Conservation (phyloP, 2,329 filamentous ascomycete genomes). For the Beauveria bassiana region DNA sequence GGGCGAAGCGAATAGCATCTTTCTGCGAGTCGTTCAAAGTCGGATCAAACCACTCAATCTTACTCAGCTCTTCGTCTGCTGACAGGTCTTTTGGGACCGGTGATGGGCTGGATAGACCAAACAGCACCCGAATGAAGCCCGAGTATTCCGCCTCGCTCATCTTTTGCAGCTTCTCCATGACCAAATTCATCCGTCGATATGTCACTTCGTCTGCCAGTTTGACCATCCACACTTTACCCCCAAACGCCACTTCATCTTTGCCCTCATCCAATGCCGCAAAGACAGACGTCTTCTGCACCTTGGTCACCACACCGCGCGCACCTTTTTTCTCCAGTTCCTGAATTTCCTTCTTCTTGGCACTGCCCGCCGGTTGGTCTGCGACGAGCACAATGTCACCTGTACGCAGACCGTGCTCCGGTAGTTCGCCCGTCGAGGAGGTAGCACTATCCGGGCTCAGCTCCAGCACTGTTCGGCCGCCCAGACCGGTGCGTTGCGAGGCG, state of each 20-base stretch:
- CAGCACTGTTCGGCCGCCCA: slow-evolving; percentile 84
- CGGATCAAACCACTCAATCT: slow-evolving; percentile 53
- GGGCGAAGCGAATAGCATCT: slow-evolving; percentile 69
- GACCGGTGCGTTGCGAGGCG: slow-evolving; percentile 71
- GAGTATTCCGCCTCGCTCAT: slow-evolving; percentile 53
- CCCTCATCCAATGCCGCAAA: slow-evolving; percentile 65
- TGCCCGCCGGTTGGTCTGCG: slow-evolving; percentile 65
- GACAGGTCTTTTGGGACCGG: slow-evolving; percentile 35
- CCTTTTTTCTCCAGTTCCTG: slow-evolving; percentile 62
- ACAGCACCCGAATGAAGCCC: slow-evolving; percentile 52
- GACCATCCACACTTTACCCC: slow-evolving; percentile 52
- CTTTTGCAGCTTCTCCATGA: slow-evolving; percentile 51
- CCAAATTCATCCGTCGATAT: slow-evolving; percentile 56
- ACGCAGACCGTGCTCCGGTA: slow-evolving; percentile 69
- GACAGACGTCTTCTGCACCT: slow-evolving; percentile 49
- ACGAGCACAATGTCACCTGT: slow-evolving; percentile 72
- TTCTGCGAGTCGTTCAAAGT: slow-evolving; percentile 60
- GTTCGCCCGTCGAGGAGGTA: slow-evolving; percentile 42
- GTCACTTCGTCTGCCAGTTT: slow-evolving; percentile 64
- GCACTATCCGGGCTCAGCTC: slow-evolving; percentile 73
- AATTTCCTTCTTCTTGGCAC: slow-evolving; percentile 65
- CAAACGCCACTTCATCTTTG: slow-evolving; percentile 36
- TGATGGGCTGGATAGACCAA: slow-evolving; percentile 49
- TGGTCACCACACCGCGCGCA: slow-evolving; percentile 62
- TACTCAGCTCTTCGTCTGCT: slow-evolving; percentile 34